Evolutionary conservation across 169 alveolate genomes (phyloP), one percentile per base, ranked within the genome.

Genomic region (Plasmodium yoelii): DNA sequence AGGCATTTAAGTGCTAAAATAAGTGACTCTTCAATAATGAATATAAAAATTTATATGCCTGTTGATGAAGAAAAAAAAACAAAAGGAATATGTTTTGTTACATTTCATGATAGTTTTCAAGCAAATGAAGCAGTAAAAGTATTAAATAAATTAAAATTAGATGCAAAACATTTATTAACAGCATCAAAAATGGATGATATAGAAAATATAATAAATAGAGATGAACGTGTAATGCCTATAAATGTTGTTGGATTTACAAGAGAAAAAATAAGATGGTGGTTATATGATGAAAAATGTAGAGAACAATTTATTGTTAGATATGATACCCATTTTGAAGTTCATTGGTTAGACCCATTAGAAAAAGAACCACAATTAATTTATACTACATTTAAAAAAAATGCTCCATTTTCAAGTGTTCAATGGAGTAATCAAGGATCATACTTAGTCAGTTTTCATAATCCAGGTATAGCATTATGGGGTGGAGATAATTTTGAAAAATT

Each of bases 341-440:
- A 93, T 80, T 96, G 98, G 97, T 91, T 92, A 77, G 98, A 96
- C 60, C 96, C 98, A 0, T 73, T 96, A 15, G 97, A 94, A 90
- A 73, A 96, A 6, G 97, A 94, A 59, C 97, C 98, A 12, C 92
- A 87, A 39, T 70, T 96, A 22, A 90, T 95, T 12, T 96, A 96
- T 72, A 94, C 96, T 57, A 98, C 98, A 0, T 91, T 90, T 34
- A 93, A 95, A 7, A 98, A 96, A 26, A 88, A 96, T 64, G 98
- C 98, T 95, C 95, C 98, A 1, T 97, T 96, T 49, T 94, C 93
- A 70, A 94, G 95, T 64, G 98, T 96, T 0, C 97, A 96, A 93
- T 96, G 98, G 98, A 96, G 98, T 42, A 95, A 96, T 18, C 95
- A 93, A 73, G 98, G 98, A 9, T 95, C 98, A 15, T 96, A 95